Evolutionary conservation across 257 asterid genomes (phyloP).

Genomic region (Gentiana dahurica): DNA sequence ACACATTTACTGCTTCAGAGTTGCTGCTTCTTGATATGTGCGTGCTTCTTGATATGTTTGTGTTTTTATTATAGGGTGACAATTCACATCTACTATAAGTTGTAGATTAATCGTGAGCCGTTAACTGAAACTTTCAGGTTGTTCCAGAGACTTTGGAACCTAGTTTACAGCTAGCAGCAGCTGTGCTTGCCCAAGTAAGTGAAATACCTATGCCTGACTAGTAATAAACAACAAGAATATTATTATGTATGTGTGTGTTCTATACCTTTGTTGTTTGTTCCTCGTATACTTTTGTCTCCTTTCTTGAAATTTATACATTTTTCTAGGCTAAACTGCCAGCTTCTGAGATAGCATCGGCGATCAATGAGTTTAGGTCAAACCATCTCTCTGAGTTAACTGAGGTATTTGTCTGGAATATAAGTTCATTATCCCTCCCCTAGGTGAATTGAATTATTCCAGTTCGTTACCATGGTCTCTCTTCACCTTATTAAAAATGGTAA

Average conservation of each 20-base stretch:
- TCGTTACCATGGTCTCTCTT: background rate
- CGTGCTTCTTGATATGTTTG: too few relatives aligned
- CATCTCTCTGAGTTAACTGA: slow-evolving; percentile 97
- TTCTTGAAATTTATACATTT: background rate
- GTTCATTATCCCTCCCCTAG: background rate
- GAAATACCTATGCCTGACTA: background rate
- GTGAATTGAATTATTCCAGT: background rate
- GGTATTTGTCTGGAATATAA: slow-evolving; percentile 24
- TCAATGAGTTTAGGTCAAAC: slow-evolving; percentile 91
- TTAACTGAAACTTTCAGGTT: slow-evolving; percentile 40
- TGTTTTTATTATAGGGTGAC: background rate
- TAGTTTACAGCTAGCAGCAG: slow-evolving; percentile 97
- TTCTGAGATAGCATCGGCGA: slow-evolving; percentile 89
- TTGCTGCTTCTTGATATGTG: too few relatives aligned
- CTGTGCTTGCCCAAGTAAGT: slow-evolving; percentile 96
- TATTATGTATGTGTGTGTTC: too few relatives aligned
- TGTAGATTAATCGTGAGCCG: background rate
- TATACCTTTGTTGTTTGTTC: background rate
- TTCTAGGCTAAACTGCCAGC: slow-evolving; percentile 80
- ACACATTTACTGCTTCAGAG: background rate
- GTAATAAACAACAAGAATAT: background rate
- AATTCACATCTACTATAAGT: background rate
- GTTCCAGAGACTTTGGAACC: slow-evolving; percentile 99
- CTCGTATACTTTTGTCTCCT: background rate
- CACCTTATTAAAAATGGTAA: too few relatives aligned